Evolutionary conservation across 2,329 filamentous ascomycete genomes (phyloP), one percentile per base, ranked within the genome.

Genomic region (Fusarium sp.): DNA sequence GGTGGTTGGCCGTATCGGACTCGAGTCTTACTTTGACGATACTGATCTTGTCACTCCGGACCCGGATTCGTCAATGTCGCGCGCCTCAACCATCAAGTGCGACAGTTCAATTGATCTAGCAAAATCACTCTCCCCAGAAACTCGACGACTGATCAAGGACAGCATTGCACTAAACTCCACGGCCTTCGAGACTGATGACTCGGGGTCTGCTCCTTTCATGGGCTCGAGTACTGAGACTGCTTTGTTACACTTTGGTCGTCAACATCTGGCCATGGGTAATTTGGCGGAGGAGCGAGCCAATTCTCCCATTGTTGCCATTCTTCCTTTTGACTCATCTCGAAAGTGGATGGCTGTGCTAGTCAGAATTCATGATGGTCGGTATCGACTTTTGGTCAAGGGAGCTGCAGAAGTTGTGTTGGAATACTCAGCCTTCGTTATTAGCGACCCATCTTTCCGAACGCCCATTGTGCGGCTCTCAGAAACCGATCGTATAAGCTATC

Each of bases 281-380:
- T 69, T 86, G 19, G 73, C 79, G 0, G 80, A 84, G 55, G 83
- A 84, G 62, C 80, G 84, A 21, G 75, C 79, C 23, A 83, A 83
- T 49, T 78, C 77, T 14, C 77, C 83, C 4, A 74, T 85, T 1
- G 76, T 81, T 4, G 79, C 84, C 26, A 81, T 86, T 62, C 78
- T 86, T 3, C 84, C 84, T 0, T 88, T 88, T 59, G 84, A 87
- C 63, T 86, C 85, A 0, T 78, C 79, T 0, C 79, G 81, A 32
- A 87, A 87, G 67, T 86, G 82, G 75, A 88, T 88, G 85, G 86
- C 83, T 5, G 83, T 83, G 4, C 79, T 87, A 21, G 74, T 85
- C 44, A 83, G 81, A 68, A 77, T 86, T 2, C 71, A 78, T 1
- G 73, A 80, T 52, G 82, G 80, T 4, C 77, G 72, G 28, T 86